A percentile compares a stretch with the other conserved stretches of the same genome.
phyloP scores from a whole-genome alignment of 2,329 filamentous ascomycete species.

The Xylogone sp. region DNA sequence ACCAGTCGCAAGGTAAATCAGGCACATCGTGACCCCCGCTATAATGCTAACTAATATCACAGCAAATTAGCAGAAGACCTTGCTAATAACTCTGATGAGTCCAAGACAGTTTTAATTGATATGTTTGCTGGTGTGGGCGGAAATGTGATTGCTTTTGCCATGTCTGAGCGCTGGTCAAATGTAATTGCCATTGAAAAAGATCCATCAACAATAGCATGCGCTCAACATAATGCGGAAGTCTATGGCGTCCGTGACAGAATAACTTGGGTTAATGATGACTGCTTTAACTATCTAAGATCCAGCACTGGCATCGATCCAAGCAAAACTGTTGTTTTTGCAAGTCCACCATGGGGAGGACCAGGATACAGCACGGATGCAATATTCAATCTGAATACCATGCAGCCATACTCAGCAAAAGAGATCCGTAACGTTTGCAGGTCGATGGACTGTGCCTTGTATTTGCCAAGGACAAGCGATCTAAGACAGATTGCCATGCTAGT shows the following conservation, averaged over 20 bases:
- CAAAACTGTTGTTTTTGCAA: conserved; percentile 58
- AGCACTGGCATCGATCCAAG: conserved; percentile 15
- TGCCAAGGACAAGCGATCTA: conserved; percentile 82
- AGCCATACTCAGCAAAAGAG: conserved; percentile 71
- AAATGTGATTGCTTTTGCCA: conserved; percentile 92
- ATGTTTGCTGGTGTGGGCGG: conserved; percentile 89
- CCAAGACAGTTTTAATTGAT: conserved; percentile 60
- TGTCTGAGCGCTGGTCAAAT: conserved; percentile 71
- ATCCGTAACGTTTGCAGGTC: conserved; percentile 59
- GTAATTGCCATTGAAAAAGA: conserved; percentile 90
- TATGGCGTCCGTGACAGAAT: conserved; percentile 79
- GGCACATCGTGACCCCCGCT: neutral
- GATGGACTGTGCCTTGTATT: conserved; percentile 67
- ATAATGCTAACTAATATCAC: conserved; percentile 5
- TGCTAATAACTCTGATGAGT: conserved; percentile 33
- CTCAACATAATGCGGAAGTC: conserved; percentile 83
- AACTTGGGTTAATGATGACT: conserved; percentile 83
- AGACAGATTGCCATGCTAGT: conserved; percentile 66
- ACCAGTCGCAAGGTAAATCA: conserved; percentile 72
- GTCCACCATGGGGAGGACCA: conserved; percentile 71
- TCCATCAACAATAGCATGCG: conserved; percentile 75
- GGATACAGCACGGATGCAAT: conserved; percentile 62
- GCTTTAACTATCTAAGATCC: conserved; percentile 49
- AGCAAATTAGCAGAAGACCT: conserved; percentile 76
- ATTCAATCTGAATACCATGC: conserved; percentile 82